These are phyloP conservation scores for Boletus coccyginus DNA, from an alignment of 768 basidiomycete genomes.

Conservation along the genomic window DNA sequence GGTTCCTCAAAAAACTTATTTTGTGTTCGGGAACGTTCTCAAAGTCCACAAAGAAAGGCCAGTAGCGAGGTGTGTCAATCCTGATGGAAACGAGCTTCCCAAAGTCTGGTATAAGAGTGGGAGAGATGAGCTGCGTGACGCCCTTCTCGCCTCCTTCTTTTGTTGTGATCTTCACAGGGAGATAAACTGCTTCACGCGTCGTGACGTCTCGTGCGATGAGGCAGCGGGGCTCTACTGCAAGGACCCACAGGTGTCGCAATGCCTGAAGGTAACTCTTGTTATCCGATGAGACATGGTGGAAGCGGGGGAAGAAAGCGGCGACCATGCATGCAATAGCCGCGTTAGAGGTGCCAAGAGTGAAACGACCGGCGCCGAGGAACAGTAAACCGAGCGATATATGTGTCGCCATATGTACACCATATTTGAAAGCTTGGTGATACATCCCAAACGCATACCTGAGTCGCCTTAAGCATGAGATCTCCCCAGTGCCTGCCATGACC, in stretches of 20 bases:
- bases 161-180: conserved; percentile 86
- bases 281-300: conserved; percentile 74
- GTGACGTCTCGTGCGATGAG: conserved; percentile 91
- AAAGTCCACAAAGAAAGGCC: conserved; percentile 87
- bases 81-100: conserved; percentile 77
- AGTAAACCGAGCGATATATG: conserved; percentile 89
- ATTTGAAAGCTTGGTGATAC: conserved; percentile 71
- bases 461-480: conserved; percentile 83
- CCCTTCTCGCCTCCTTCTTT: conserved; percentile 61
- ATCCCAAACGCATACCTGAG: conserved; percentile 89
- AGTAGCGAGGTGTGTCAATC: conserved; percentile 93
- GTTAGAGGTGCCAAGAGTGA: conserved; percentile 88
- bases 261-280: conserved; percentile 92
- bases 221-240: conserved; percentile 93
- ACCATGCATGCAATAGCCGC: conserved; percentile 89
- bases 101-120: conserved; percentile 89
- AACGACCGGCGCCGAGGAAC: conserved; percentile 91
- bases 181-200: conserved; percentile 83
- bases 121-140: conserved; percentile 82
- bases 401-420: conserved; percentile 86
- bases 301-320: conserved; percentile 89
- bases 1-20: conserved; percentile 64
- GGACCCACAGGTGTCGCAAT: conserved; percentile 91
- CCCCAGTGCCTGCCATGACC: conserved; percentile 98
- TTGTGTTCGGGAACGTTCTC: conserved; percentile 65